Percentiles rank a stretch among this genome's conserved stretches.
phyloP scores from a whole-genome alignment of 108 stramenopile genomes.

The Nannochloropsis salina region DNA sequence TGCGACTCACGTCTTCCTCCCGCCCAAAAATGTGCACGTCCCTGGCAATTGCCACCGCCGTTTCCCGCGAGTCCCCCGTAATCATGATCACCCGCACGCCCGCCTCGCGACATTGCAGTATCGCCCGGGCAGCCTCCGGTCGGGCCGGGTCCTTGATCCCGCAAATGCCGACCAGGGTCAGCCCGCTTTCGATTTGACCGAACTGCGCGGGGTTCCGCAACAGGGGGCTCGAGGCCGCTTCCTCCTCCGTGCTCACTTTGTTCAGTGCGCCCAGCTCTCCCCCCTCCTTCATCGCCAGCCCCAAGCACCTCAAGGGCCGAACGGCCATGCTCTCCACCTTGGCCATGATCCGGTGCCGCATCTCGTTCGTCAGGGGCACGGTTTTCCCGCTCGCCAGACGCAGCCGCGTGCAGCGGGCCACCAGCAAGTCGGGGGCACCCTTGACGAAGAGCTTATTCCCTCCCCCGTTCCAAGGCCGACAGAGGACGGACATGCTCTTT shows the following conservation, averaged over 20 bases:
- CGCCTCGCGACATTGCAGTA: constrained; percentile 70
- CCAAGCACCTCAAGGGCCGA: constrained; percentile 85
- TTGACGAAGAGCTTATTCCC: constrained; percentile 82
- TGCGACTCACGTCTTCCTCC: constrained; percentile 33
- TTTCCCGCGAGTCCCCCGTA: constrained; percentile 93
- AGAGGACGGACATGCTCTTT: constrained; percentile 57
- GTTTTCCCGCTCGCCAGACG: constrained; percentile 60
- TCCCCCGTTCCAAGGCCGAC: constrained; percentile 40
- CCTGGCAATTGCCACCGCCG: constrained; percentile 82
- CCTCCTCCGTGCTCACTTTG: constrained; percentile 45
- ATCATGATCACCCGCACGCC: constrained; percentile 98
- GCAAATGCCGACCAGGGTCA: constrained; percentile 84
- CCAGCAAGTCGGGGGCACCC: constrained; percentile 87
- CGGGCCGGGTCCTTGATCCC: constrained; percentile 98
- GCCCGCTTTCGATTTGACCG: constrained; percentile 75
- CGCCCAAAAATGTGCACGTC: constrained; percentile 64
- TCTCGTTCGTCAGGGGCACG: constrained; percentile 59
- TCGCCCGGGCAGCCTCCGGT: constrained; percentile 90
- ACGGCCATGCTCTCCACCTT: constrained; percentile 72
- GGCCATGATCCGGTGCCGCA: constrained; percentile 61
- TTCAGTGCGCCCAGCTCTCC: constrained; percentile 52
- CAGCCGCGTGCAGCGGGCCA: constrained; percentile 74
- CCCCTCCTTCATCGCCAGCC: constrained; percentile 79
- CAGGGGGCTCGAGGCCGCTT: constrained; percentile 26
- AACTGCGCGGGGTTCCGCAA: constrained; percentile 65